Base-by-base conservation (phyloP, 495 filamentous ascomycete species). In the Penicillium robsamsonii region DNA sequence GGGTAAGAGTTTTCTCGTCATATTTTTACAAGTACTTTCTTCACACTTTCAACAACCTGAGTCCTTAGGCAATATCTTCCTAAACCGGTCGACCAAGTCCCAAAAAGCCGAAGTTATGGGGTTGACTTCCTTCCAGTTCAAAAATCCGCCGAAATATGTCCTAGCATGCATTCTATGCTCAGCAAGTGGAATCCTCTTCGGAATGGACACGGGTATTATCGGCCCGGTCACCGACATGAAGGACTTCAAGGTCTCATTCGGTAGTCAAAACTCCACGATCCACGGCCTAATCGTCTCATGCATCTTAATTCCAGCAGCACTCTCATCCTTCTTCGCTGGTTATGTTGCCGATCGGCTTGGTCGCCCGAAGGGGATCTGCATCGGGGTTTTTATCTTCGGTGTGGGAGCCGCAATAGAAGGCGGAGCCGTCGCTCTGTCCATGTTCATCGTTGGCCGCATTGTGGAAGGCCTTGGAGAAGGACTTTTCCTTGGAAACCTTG, bases 161-260 rank as follows among this genome's bases (percentile, higher is more conserved):
- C 53, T 65, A 29, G 65, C 53, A 20, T 63, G 67, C 38, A 57
- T 54, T 24, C 52, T 54, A 22, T 54, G 52, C n/a, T 54, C 52
- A 29, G 52, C 52, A 0, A 54, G 30, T 29, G 52, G 52, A 6
- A 24, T 46, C 6, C 52, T 54, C 8, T 54, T 54, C 22, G 52
- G 81, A 6, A 79, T 81, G 63, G 84, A 88, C 48, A 87, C 83
- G 0, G 84, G 86, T 4, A 79, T 78, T 5, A 86, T 88, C 45
- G 86, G 86, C 0, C 79, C 83, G 11, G 69, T 87, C 0, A 87
- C 83, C 7, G 69, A 75, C 20, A 87, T 89, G 86, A 71, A 72
- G 0, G 66, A 73, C 40, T 88, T 86, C 63, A 64, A 62, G 1
- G 55, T 62, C 7, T 65, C 71, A 10, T 76, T 88, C 43, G 71